A percentile compares a stretch with the other conserved stretches of the same genome.
phyloP scores from a whole-genome alignment of 306 rosid genomes.

The Carpinus fangiana region DNA sequence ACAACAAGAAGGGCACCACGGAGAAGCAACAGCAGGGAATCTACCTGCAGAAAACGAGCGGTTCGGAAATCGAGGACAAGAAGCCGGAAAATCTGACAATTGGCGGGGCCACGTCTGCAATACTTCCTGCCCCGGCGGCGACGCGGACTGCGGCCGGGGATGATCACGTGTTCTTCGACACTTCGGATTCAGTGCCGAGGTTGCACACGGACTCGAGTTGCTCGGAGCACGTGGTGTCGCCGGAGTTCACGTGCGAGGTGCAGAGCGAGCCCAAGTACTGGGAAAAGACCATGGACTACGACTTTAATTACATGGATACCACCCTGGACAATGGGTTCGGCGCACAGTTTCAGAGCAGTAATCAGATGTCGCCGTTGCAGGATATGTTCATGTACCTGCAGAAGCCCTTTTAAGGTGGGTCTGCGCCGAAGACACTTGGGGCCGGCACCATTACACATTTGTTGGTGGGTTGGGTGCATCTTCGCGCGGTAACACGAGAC shows the following conservation, averaged over 20 bases:
- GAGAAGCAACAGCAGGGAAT: slow-evolving; percentile 41
- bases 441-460: not conserved
- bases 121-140: slow-evolving; percentile 28
- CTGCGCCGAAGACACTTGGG: not conserved
- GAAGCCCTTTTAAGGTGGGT: slow-evolving; percentile 42
- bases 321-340: slow-evolving; percentile 41
- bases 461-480: slow-evolving; percentile 3
- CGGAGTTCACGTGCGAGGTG: slow-evolving; percentile 84
- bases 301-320: slow-evolving; percentile 63
- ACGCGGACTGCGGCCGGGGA: slow-evolving; percentile 16
- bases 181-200: slow-evolving; percentile 78
- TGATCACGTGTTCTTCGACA: slow-evolving; percentile 60
- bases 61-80: slow-evolving; percentile 50
- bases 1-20: slow-evolving; percentile 76
- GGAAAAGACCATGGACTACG: slow-evolving; percentile 62
- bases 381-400: slow-evolving; percentile 79
- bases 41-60: slow-evolving; percentile 17
- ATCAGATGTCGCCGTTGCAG: slow-evolving; percentile 85
- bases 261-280: slow-evolving; percentile 90
- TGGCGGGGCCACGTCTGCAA: not conserved
- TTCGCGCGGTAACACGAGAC: slow-evolving; percentile 79
- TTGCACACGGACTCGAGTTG: slow-evolving; percentile 93
- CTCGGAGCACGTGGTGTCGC: slow-evolving; percentile 94
- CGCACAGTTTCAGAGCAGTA: slow-evolving; percentile 45
- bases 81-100: slow-evolving; percentile 52